Evolutionary conservation across 2,329 filamentous ascomycete genomes (phyloP), one percentile per base, ranked within the genome.

Genomic region (Cadophora sp.): DNA sequence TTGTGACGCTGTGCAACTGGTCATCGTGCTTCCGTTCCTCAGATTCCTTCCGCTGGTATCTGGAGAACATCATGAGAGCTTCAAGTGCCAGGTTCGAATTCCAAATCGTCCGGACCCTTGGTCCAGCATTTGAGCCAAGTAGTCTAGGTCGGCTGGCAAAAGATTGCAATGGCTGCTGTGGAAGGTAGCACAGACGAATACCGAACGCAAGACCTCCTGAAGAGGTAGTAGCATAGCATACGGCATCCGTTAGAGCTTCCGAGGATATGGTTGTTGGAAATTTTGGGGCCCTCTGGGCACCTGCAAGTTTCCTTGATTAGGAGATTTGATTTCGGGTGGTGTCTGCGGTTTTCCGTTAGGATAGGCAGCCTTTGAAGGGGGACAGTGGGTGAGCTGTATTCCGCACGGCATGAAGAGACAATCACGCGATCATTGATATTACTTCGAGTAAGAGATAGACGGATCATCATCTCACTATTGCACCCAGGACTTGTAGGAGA

Each of bases 191-290:
- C 34, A 12, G 19, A 43, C 34, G 22, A n/a, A 59, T 34, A 59
- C 56, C 9, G 8, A 5, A 59, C 3, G 56, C 29, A 40, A 26
- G 56, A 26, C 34, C 22, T 40, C 34, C 26, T 26, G 26, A 43
- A 37, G 43, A 26, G 26, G 8, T 37, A 59, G 31, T 40, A 24
- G 37, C 31, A 55, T 50, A 48, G 12, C 29, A 19, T 24, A 34
- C 48, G 31, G 31, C 61, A 55, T 55, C 19, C 24, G 29, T 64
- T 55, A 29, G 48, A n/a, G 16, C 22, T 64, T 55, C 61, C 61
- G 48, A 53, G 22, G 61, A 64, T 55, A 26, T 55, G 61, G 61
- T 34, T 62, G 16, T 24, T 22, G 60, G 60, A 40, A 64, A 40
- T 26, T 37, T n/a, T 59, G 22, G 29, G 29, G 4, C 29, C 34